Evolutionary conservation across 2,329 filamentous ascomycete genomes (phyloP), one percentile per base, ranked within the genome.

Genomic region (Sclerotiophoma versabilis): DNA sequence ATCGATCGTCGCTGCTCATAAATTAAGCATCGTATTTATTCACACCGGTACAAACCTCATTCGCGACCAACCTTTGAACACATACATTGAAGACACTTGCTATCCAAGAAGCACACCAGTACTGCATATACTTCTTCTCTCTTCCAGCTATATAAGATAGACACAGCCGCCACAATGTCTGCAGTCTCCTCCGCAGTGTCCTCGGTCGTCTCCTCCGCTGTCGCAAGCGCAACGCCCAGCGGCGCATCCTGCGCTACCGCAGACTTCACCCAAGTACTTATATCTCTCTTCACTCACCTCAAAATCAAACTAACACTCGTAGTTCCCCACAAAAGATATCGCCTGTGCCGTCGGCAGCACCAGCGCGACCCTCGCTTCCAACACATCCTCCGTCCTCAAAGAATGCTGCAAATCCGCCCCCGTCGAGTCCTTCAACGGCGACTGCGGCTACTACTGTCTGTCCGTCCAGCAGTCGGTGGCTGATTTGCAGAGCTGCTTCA

Each of bases 351-450:
- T 72, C 34, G 67, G 59, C 41, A 63, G 65, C 63, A 54, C 50
- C 11, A 62, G 38, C 25, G 37, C 37, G 1, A 60, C 65, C 29
- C 41, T 73, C 10, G 63, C 68, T 7, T 55, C 53, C 44, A 71
- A 68, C 57, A 68, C 68, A 17, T 54, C 57, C 32, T 51, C 61
- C 22, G 58, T 62, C 17, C 61, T 73, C 33, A 56, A 62, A 9
- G 48, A 54, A 36, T 74, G 71, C 66, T 74, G 71, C 67, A 71
- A 71, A 33, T 54, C 57, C 27, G 69, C 68, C 7, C 64, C 69
- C 6, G 70, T 73, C 38, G 63, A 71, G 42, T 49, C 55, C 2
- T 73, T 58, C 52, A 70, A 66, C 32, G 62, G 61, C 48, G 54
- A 62, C 25, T 74, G 71, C 56, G 69, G 66, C 12, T 59, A 63